Conservation (phyloP, 805 yeast genomes). For the Ogataea minuta region DNA sequence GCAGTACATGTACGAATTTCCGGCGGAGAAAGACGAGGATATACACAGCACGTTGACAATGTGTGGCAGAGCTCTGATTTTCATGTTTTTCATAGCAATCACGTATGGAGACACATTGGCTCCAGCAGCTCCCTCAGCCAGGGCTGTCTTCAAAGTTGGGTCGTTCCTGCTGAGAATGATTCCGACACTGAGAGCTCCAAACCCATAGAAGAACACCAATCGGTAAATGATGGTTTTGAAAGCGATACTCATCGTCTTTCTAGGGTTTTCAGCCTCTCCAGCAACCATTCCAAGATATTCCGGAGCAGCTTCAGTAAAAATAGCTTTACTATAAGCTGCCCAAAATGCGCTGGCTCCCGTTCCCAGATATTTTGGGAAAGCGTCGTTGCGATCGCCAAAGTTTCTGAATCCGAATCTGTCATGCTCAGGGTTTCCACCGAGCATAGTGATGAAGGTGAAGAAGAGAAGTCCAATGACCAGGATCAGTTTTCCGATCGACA, state of each 20-base stretch:
- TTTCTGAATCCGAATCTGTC: constrained; percentile 36
- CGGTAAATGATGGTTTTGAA: constrained; percentile 73
- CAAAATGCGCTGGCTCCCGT: constrained; percentile 66
- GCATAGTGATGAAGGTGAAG: constrained; percentile 78
- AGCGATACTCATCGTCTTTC: constrained; percentile 72
- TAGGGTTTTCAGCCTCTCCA: constrained; percentile 63
- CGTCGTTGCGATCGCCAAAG: constrained; percentile 28
- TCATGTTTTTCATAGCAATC: constrained; percentile 72
- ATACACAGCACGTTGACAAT: constrained; percentile 77
- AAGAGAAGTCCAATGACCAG: constrained; percentile 72
- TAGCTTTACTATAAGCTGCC: constrained; percentile 65
- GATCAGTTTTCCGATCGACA: constrained; percentile 69
- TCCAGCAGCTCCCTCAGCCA: constrained; percentile 63
- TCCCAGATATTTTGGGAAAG: constrained; percentile 54
- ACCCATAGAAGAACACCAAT: constrained; percentile 62
- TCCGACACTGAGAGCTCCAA: constrained; percentile 78
- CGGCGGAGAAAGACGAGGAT: constrained; percentile 78
- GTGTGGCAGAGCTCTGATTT: constrained; percentile 66
- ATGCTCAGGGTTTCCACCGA: constrained; percentile 80
- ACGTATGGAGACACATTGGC: constrained; percentile 82
- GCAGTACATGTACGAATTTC: constrained; percentile 75
- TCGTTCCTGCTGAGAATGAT: constrained; percentile 72
- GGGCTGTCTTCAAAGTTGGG: constrained; percentile 54
- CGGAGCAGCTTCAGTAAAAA: constrained; percentile 77
- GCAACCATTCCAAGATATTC: constrained; percentile 85